A percentile compares a stretch with the other conserved stretches of the same genome.
Conservation (phyloP, 1,284 basidiomycete species). For the Earliella scabrosa region DNA sequence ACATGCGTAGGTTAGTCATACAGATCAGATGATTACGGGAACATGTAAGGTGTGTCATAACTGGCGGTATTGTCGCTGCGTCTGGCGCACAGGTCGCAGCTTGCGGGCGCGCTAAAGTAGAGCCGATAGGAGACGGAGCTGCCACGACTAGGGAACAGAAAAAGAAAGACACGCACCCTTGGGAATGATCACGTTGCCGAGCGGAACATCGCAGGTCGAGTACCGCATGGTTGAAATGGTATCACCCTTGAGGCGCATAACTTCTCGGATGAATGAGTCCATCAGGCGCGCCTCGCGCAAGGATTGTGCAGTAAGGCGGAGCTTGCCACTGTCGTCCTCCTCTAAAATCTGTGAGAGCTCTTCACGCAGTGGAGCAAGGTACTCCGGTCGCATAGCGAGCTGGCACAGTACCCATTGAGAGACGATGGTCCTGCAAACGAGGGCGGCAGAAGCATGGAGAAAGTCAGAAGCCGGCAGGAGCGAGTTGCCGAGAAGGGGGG, state of each 20-base stretch:
- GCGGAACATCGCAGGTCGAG: constrained; percentile 35
- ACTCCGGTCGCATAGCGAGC: constrained; percentile 46
- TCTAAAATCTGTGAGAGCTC: constrained; percentile 38
- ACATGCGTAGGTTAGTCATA: background rate
- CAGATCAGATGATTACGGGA: too few relatives aligned
- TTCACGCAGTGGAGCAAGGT: constrained; percentile 46
- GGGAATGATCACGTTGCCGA: constrained; percentile 40
- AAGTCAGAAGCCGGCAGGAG: background rate
- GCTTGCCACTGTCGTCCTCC: constrained; percentile 29
- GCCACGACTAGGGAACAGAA: background rate
- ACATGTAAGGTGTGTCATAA: too few relatives aligned
- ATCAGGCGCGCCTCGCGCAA: constrained; percentile 36
- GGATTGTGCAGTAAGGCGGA: constrained; percentile 34
- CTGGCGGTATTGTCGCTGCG: too few relatives aligned
- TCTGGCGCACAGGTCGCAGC: too few relatives aligned
- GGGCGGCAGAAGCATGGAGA: background rate
- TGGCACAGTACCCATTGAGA: constrained; percentile 46
- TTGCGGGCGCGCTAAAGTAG: too few relatives aligned
- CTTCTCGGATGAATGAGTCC: constrained; percentile 44
- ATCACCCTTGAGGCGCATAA: constrained; percentile 44
- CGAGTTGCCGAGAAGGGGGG: background rate
- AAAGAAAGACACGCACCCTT: constrained; percentile 30
- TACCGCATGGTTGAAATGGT: constrained; percentile 38
- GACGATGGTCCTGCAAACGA: constrained; percentile 33
- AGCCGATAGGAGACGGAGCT: too few relatives aligned